Evolutionary conservation across 2,329 filamentous ascomycete genomes (phyloP).

Genomic region (Simplicillium sp.): DNA sequence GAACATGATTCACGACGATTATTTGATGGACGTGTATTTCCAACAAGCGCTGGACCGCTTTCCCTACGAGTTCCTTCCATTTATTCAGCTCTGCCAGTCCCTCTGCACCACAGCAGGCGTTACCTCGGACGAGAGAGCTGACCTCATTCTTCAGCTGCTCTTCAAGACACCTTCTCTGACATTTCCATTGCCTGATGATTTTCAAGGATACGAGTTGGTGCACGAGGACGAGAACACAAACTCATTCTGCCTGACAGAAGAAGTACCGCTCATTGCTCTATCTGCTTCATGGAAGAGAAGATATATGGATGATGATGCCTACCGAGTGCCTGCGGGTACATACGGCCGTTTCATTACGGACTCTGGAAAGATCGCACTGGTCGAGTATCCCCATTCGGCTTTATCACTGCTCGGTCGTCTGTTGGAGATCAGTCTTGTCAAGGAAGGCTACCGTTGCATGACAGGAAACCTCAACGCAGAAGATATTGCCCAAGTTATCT

Average conservation of each 20-base stretch:
- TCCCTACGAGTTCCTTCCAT: constrained; percentile 75
- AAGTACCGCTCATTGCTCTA: constrained; percentile 53
- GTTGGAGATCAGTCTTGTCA: constrained; percentile 56
- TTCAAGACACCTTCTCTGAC: constrained; percentile 66
- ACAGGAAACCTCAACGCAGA: constrained; percentile 47
- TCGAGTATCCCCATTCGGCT: constrained; percentile 72
- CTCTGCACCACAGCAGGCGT: constrained; percentile 34
- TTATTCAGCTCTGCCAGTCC: constrained; percentile 61
- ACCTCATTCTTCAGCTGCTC: constrained; percentile 53
- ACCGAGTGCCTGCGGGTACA: constrained; percentile 57
- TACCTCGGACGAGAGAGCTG: constrained; percentile 24
- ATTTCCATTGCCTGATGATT: constrained; percentile 61
- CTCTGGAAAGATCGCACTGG: constrained; percentile 62
- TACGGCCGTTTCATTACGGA: constrained; percentile 68
- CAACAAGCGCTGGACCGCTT: constrained; percentile 66
- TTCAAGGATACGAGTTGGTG: constrained; percentile 66
- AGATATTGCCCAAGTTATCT: constrained; percentile 63
- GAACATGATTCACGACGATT: constrained; percentile 24
- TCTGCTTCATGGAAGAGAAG: constrained; percentile 33
- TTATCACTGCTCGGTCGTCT: constrained; percentile 71
- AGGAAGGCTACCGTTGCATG: constrained; percentile 42
- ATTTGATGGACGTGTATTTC: constrained; percentile 50
- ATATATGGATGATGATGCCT: constrained; percentile 36
- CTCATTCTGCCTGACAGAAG: constrained; percentile 57
- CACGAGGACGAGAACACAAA: constrained; percentile 83